Conservation (phyloP, 108 stramenopile species). For the Conticribra guillardii region DNA sequence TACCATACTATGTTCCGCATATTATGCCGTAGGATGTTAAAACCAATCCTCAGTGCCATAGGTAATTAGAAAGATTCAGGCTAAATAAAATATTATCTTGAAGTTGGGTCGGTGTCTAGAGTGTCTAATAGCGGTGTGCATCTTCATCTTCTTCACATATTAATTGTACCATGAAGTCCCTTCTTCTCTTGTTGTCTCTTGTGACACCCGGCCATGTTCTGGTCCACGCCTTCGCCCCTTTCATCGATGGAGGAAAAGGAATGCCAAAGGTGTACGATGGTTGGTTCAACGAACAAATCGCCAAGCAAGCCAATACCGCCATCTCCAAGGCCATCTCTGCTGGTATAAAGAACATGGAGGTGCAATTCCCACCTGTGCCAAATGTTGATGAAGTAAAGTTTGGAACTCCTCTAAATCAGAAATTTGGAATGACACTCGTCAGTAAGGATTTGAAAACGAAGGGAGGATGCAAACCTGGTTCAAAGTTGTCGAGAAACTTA, state of each 20-base stretch:
- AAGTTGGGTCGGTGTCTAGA: too few species aligned
- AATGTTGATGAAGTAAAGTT: slow-evolving; percentile 85
- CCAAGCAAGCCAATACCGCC: slow-evolving; percentile 70
- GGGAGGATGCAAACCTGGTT: slow-evolving; percentile 90
- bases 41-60: too few species aligned
- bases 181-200: neutral
- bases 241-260: slow-evolving; percentile 76
- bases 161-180: neutral
- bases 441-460: slow-evolving; percentile 76
- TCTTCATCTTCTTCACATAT: neutral
- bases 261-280: slow-evolving; percentile 77
- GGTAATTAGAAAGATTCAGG: too few species aligned
- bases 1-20: too few species aligned
- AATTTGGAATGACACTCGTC: slow-evolving; percentile 73
- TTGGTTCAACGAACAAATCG: slow-evolving; percentile 82
- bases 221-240: slow-evolving; percentile 47
- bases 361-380: slow-evolving; percentile 82
- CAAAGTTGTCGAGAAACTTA: slow-evolving; percentile 76
- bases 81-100: too few species aligned
- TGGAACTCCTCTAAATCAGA: slow-evolving; percentile 87
- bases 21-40: too few species aligned
- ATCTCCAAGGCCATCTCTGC: slow-evolving; percentile 68
- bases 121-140: too few species aligned
- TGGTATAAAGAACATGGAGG: slow-evolving; percentile 77
- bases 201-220: neutral